Percentiles rank a stretch among this genome's conserved stretches.
phyloP scores from a whole-genome alignment of 1,284 basidiomycete genomes.

The Ustilago crameri region DNA sequence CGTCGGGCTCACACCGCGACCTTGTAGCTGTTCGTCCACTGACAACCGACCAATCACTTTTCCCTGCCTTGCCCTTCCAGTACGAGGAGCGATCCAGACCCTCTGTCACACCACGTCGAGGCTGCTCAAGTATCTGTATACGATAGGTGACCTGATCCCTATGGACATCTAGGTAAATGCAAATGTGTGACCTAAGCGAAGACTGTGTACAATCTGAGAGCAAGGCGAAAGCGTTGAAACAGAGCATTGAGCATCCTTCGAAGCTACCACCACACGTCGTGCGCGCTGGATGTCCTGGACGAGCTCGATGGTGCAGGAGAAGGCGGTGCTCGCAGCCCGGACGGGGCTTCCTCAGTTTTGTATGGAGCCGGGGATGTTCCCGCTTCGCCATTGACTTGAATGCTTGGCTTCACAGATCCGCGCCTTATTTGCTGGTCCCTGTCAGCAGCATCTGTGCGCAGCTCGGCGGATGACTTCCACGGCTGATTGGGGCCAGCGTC shows the following conservation, averaged over 20 bases:
- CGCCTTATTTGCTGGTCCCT: neutral
- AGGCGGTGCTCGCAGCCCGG: conserved; percentile 11
- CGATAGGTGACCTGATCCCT: no score
- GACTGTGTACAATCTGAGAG: neutral
- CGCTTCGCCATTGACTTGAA: neutral
- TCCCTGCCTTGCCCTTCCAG: no score
- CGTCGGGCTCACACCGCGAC: conserved; percentile 1
- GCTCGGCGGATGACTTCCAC: conserved; percentile 20
- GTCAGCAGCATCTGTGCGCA: neutral
- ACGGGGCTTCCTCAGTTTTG: neutral
- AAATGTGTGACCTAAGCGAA: neutral
- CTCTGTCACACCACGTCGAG: no score
- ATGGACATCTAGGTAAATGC: no score
- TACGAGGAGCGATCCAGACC: no score
- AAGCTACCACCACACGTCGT: conserved; percentile 34
- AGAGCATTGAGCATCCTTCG: neutral
- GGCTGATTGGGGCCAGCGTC: conserved; percentile 10
- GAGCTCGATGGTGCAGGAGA: conserved; percentile 19
- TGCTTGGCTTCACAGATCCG: neutral
- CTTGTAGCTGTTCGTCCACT: no score
- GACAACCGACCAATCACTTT: no score
- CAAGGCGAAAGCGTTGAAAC: neutral
- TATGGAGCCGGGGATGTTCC: neutral
- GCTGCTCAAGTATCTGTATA: neutral
- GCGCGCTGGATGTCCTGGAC: conserved; percentile 14